Conservation (phyloP, 2,329 filamentous ascomycete genomes). For the Penicillium hesseltinei region DNA sequence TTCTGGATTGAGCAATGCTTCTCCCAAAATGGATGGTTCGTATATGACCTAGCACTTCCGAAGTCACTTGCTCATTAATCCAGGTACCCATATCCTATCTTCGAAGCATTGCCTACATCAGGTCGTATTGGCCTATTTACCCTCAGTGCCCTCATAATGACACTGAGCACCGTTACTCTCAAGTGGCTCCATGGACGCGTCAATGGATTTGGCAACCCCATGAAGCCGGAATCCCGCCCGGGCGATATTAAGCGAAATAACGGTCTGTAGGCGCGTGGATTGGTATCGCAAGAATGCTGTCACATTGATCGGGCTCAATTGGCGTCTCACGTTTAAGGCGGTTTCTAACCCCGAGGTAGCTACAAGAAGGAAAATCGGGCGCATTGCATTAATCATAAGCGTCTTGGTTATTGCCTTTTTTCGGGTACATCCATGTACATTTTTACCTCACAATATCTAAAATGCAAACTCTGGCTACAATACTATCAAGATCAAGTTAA, state of each 20-base stretch:
- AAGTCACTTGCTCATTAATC: constrained; percentile 12
- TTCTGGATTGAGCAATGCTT: constrained; percentile 64
- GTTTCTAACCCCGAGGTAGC: too few relatives aligned
- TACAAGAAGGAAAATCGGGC: neutral
- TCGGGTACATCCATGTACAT: neutral
- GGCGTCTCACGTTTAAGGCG: too few relatives aligned
- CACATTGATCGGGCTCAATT: neutral
- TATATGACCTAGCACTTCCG: constrained; percentile 8
- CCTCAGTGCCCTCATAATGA: constrained; percentile 69
- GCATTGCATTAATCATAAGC: neutral
- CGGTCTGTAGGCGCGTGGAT: constrained; percentile 12
- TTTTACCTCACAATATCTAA: neutral
- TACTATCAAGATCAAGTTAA: neutral
- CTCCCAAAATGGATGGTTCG: constrained; percentile 58
- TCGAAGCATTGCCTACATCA: constrained; percentile 63
- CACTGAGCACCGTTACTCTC: constrained; percentile 64
- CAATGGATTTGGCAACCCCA: constrained; percentile 36
- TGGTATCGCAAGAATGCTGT: neutral
- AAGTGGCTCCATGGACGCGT: constrained; percentile 66
- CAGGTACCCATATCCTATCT: constrained; percentile 85
- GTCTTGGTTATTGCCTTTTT: neutral
- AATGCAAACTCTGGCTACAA: neutral
- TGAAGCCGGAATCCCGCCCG: constrained; percentile 25
- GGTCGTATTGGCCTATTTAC: constrained; percentile 69
- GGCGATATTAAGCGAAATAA: constrained; percentile 32